Evolutionary conservation across 169 alveolate species (phyloP).

Genomic region (Prorocentrum cordatum): DNA sequence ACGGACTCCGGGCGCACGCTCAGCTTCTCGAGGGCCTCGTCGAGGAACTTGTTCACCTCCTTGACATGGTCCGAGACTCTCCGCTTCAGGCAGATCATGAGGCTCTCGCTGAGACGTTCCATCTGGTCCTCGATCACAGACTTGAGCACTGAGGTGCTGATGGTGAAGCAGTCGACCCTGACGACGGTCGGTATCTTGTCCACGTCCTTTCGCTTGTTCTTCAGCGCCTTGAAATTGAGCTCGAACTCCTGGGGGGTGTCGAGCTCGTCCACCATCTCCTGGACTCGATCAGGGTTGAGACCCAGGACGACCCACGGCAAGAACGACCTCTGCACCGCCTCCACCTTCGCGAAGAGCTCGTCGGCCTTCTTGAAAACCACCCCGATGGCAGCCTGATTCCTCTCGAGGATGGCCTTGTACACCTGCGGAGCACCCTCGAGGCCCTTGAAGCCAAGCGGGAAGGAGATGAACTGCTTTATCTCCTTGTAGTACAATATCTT

Average conservation of each 20-base stretch:
- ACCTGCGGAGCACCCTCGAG: conserved; percentile 83
- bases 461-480: conserved; percentile 79
- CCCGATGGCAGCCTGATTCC: conserved; percentile 29
- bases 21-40: conserved; percentile 79
- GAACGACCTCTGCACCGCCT: conserved; percentile 72
- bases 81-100: conserved; percentile 77
- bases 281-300: conserved; percentile 71
- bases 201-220: conserved; percentile 75
- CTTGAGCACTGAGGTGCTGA: conserved; percentile 80
- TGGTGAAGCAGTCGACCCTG: conserved; percentile 83
- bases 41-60: conserved; percentile 13
- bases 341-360: conserved; percentile 44
- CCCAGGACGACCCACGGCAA: conserved; percentile 81
- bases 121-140: conserved; percentile 80
- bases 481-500: conserved; percentile 81
- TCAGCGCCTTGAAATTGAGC: conserved; percentile 79
- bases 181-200: conserved; percentile 82
- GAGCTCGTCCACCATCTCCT: conserved; percentile 79
- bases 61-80: conserved; percentile 76
- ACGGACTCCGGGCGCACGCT: conserved; percentile 80
- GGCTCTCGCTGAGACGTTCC: conserved; percentile 79
- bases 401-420: conserved; percentile 70
- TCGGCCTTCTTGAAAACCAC: conserved; percentile 59
- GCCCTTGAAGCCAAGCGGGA: conserved; percentile 80
- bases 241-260: conserved; percentile 83